Evolutionary conservation across 1,284 basidiomycete genomes (phyloP), one percentile per base, ranked within the genome.

Genomic region (Fistulinella staudtii): DNA sequence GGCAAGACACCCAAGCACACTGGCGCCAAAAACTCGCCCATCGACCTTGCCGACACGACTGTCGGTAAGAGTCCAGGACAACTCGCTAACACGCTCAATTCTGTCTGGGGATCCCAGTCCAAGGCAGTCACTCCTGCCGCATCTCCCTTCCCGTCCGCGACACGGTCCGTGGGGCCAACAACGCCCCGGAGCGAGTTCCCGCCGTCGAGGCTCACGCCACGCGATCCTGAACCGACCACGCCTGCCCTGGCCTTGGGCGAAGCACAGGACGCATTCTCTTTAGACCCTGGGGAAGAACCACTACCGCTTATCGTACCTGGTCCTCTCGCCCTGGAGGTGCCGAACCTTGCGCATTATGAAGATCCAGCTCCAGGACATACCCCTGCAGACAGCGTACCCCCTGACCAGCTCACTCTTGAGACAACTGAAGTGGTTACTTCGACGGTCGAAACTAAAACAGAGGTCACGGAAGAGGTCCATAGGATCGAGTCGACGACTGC

Each of bases 71-170:
- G 64, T 33, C 57, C 60, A 36, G 47, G 56, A 15, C 41, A 46
- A 11, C 58, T 63, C 24, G 47, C 28, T 2, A 8, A 58, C 0
- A 10, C 58, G 1, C 63, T 63, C 9, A 54, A 8, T 14, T 47
- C 58, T 4, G 51, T 60, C 31, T 63, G 60, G 60, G 60, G 64
- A 15, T 51, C 64, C 7, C 56, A 61, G 22, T 62, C 60, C 46
- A 65, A 61, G 37, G 52, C 54, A 1, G 46, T 30, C 27, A 62
- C 64, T 0, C 60, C 60, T 8, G 60, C 56, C 30, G 44, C 51
- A 6, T 62, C 63, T 1, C 60, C 60, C 9, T 49, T 43, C 22
- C 62, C 60, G 11, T 9, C 36, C 1, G 45, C 50, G 5, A 29
- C 49, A 6, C 50, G 15, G n/a, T 61, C 61, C 13, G 31, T 63